phyloP scores from a whole-genome alignment of 768 basidiomycete species.

The Suillus plorans region DNA sequence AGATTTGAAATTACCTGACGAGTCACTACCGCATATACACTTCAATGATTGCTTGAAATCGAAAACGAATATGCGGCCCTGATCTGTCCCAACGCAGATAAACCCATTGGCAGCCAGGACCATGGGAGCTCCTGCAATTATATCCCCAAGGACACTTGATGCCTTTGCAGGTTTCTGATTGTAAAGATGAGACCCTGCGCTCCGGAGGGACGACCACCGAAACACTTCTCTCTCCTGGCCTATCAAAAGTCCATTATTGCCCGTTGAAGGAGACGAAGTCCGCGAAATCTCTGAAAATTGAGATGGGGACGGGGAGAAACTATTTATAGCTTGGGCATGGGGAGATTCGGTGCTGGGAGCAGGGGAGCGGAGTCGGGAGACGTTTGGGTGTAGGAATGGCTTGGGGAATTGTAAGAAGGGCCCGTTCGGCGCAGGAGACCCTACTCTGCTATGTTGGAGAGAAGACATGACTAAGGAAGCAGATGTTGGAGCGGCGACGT shows the following conservation, averaged over 20 bases:
- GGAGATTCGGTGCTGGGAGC: slow-evolving; percentile 42
- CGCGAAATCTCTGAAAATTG: slow-evolving; percentile 73
- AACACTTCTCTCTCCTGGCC: slow-evolving; percentile 57
- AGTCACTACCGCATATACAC: slow-evolving; percentile 73
- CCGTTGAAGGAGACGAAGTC: slow-evolving; percentile 53
- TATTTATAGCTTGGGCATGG: slow-evolving; percentile 42
- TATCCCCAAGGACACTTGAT: slow-evolving; percentile 58
- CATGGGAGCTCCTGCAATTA: slow-evolving; percentile 65
- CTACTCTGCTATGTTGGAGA: slow-evolving; percentile 39
- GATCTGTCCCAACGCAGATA: slow-evolving; percentile 85
- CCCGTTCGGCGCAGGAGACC: slow-evolving; percentile 35
- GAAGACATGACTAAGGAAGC: slow-evolving; percentile 32
- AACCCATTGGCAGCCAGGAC: slow-evolving; percentile 84
- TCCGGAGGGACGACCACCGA: slow-evolving; percentile 70
- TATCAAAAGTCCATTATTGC: slow-evolving; percentile 20
- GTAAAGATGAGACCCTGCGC: slow-evolving; percentile 58
- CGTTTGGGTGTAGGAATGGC: slow-evolving; percentile 69
- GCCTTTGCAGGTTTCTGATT: slow-evolving; percentile 54
- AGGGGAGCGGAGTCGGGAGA: slow-evolving; percentile 74
- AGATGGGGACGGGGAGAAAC: slow-evolving; percentile 55
- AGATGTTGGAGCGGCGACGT: slow-evolving; percentile 38
- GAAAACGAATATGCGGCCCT: slow-evolving; percentile 78
- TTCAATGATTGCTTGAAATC: slow-evolving; percentile 87
- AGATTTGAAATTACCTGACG: slow-evolving; percentile 47
- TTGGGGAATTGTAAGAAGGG: slow-evolving; percentile 36